Evolutionary conservation across 805 yeast genomes (phyloP).

Genomic region (Metschnikowia baotianmanensis): DNA sequence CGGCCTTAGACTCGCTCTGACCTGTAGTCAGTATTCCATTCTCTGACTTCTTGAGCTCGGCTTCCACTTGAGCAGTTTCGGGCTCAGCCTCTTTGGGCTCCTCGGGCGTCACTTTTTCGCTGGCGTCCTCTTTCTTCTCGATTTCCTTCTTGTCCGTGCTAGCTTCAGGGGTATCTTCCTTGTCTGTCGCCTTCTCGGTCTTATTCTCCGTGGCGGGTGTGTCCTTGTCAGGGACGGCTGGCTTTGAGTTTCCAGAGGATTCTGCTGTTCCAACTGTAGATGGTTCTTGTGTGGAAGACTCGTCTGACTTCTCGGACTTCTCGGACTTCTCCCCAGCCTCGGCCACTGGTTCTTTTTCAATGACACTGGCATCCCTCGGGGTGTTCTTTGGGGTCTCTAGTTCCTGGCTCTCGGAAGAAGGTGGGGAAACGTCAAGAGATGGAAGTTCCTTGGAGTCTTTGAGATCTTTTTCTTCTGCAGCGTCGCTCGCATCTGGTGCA

Average conservation of each 20-base stretch:
- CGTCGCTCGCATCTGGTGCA: neutral
- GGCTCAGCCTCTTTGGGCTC: neutral
- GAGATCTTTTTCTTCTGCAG: neutral
- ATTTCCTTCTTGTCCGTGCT: neutral
- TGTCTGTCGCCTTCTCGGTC: too few species aligned
- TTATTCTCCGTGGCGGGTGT: neutral
- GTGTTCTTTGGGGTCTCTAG: conserved; percentile 15
- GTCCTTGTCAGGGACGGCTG: too few species aligned
- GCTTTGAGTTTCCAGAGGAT: too few species aligned
- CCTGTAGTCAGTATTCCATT: neutral
- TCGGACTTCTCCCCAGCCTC: conserved; percentile 11
- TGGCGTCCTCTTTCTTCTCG: neutral
- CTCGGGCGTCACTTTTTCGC: neutral
- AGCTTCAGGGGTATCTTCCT: too few species aligned
- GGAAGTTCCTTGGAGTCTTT: neutral
- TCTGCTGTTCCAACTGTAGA: too few species aligned
- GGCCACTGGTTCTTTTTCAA: conserved; percentile 15
- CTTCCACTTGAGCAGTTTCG: neutral
- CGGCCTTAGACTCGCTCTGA: neutral
- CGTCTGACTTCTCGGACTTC: neutral
- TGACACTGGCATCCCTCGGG: conserved; percentile 11
- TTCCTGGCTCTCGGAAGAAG: conserved; percentile 1
- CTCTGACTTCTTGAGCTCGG: neutral
- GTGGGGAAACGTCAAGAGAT: neutral
- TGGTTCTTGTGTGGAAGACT: neutral